Percentiles rank a stretch among this genome's conserved stretches.
Evolutionary conservation across 768 basidiomycete genomes (phyloP).

Genomic region (Auricularia sp.): DNA sequence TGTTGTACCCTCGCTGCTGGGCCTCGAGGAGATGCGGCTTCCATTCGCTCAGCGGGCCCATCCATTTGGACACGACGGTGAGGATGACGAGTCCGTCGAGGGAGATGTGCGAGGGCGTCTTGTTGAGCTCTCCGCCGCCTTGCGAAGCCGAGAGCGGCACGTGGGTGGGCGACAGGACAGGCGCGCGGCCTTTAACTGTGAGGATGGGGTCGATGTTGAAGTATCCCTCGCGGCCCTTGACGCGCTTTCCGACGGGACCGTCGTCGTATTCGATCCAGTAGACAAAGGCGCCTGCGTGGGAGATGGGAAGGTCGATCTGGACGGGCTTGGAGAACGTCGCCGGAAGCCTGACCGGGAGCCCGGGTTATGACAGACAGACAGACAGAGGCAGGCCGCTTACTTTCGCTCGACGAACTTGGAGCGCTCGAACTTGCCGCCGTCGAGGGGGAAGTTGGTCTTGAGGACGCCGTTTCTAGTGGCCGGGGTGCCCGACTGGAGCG

Average conservation of each 20-base stretch:
- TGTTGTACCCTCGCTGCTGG: conserved; percentile 86
- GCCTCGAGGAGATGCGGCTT: conserved; percentile 71
- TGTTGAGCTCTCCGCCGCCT: conserved; percentile 42
- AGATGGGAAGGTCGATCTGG: conserved; percentile 90
- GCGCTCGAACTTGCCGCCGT: conserved; percentile 78
- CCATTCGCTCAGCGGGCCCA: conserved; percentile 81
- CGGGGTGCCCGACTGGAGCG: conserved; percentile 85
- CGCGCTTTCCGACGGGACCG: conserved; percentile 30
- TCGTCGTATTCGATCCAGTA: conserved; percentile 88
- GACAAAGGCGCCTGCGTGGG: conserved; percentile 90
- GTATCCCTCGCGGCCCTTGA: conserved; percentile 82
- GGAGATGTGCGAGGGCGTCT: conserved; percentile 57
- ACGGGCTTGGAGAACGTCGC: conserved; percentile 84
- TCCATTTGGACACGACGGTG: conserved; percentile 95
- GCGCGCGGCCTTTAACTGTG: conserved; percentile 57
- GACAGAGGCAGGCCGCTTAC: conserved; percentile 35
- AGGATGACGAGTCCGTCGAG: conserved; percentile 84
- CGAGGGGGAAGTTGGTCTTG: conserved; percentile 93
- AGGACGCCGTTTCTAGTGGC: conserved; percentile 86
- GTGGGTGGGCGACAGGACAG: conserved; percentile 54
- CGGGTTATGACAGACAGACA: neutral
- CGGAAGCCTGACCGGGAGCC: conserved; percentile 49
- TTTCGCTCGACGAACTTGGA: conserved; percentile 62
- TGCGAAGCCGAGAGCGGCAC: conserved; percentile 41
- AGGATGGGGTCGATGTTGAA: conserved; percentile 95